Evolutionary conservation across 2,329 filamentous ascomycete species (phyloP).

Genomic region (Talaromyces islandicus): DNA sequence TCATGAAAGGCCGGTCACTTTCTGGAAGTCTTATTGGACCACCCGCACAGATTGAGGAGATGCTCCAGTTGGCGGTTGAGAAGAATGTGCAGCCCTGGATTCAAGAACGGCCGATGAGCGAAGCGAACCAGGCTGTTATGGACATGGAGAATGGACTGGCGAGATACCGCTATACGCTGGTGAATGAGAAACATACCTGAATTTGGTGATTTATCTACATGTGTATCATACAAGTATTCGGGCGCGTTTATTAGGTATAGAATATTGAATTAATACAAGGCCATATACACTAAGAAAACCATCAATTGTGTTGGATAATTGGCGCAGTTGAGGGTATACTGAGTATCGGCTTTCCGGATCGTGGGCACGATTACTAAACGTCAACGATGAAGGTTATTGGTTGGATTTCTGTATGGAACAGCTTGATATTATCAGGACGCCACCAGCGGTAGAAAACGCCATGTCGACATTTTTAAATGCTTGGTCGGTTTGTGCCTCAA

Average conservation of each 20-base stretch:
- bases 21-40: conserved; percentile 42
- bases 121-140: conserved; percentile 38
- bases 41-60: conserved; percentile 37
- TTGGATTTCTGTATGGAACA: too few species aligned
- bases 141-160: conserved; percentile 42
- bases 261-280: neutral
- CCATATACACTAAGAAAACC: neutral
- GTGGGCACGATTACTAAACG: too few species aligned
- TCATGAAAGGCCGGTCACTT: conserved; percentile 46
- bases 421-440: too few species aligned
- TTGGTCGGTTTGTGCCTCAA: conserved; percentile 44
- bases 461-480: conserved; percentile 55
- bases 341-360: too few species aligned
- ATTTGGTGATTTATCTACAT: neutral
- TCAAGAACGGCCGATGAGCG: conserved; percentile 36
- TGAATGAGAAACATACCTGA: conserved; percentile 27
- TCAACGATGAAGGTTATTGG: too few species aligned
- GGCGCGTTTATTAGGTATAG: too few species aligned
- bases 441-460: conserved; percentile 47
- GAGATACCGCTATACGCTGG: conserved; percentile 42
- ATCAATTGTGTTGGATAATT: too few species aligned
- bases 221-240: too few species aligned
- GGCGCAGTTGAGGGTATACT: too few species aligned
- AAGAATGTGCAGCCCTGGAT: conserved; percentile 39
- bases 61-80: conserved; percentile 38